Conservation (phyloP, 306 rosid species). For the Prunus kanzakura region DNA sequence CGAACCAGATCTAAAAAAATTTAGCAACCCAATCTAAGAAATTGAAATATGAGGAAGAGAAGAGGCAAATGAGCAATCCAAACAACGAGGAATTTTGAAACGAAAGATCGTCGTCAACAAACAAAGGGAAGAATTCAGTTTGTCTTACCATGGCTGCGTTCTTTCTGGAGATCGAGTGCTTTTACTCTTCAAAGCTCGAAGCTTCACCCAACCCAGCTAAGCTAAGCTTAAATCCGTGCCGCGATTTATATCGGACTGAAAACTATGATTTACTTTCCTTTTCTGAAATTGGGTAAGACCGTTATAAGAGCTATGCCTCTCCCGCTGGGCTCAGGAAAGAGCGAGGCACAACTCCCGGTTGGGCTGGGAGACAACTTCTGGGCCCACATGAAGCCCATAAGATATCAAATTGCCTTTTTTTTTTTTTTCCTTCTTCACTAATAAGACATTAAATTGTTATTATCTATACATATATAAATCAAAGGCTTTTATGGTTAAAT, state of each 20-base stretch:
- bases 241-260: neutral
- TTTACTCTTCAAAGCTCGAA: neutral
- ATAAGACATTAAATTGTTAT: no score
- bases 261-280: neutral
- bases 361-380: neutral
- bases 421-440: no score
- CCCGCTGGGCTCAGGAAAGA: neutral
- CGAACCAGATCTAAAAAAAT: conserved; percentile 20
- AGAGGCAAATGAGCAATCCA: neutral
- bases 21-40: neutral
- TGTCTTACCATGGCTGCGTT: conserved; percentile 5
- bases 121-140: neutral
- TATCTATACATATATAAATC: no score
- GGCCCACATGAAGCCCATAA: neutral
- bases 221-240: neutral
- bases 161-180: neutral
- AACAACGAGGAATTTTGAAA: neutral
- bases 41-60: neutral
- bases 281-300: neutral
- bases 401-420: no score
- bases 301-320: neutral
- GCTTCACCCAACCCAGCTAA: neutral
- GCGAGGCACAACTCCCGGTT: neutral
- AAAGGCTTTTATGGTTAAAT: no score
- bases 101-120: neutral